phyloP scores from a whole-genome alignment of 495 filamentous ascomycete genomes.

The Daldinia bambusicola region DNA sequence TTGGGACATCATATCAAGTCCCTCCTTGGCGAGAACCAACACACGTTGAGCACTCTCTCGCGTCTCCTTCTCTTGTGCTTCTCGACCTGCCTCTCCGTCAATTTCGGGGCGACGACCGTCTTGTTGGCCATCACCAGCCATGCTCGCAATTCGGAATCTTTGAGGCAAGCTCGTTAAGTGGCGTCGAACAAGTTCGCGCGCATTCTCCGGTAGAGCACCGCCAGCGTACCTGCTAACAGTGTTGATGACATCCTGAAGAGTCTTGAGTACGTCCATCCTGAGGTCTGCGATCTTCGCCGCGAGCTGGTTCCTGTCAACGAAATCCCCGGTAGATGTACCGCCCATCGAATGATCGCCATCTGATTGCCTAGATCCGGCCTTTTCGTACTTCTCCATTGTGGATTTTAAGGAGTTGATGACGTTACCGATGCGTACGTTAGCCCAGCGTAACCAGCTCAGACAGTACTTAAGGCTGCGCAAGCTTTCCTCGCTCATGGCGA shows the following conservation, averaged over 20 bases:
- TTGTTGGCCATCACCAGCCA: conserved; percentile 55
- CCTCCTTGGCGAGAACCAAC: conserved; percentile 83
- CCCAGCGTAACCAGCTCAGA: conserved; percentile 76
- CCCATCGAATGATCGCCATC: conserved; percentile 39
- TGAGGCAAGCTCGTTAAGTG: conserved; percentile 83
- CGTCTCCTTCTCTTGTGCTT: conserved; percentile 49
- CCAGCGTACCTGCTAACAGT: conserved; percentile 86
- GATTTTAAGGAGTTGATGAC: conserved; percentile 73
- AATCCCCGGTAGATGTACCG: conserved; percentile 38
- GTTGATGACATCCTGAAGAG: conserved; percentile 78
- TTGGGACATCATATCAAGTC: conserved; percentile 87
- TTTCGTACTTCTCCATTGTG: conserved; percentile 81
- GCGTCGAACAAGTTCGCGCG: conserved; percentile 75
- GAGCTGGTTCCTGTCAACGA: conserved; percentile 53
- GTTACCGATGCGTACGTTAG: conserved; percentile 77
- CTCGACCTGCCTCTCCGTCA: conserved; percentile 44
- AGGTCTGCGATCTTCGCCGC: conserved; percentile 72
- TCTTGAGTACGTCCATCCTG: conserved; percentile 77
- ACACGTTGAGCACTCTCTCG: conserved; percentile 71
- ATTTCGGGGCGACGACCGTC: conserved; percentile 48
- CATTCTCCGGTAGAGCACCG: conserved; percentile 85
- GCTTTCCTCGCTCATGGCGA: conserved; percentile 88
- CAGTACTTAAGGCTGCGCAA: conserved; percentile 80
- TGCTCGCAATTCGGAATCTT: conserved; percentile 70
- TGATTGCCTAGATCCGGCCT: conserved; percentile 41